phyloP scores from a whole-genome alignment of 1,284 basidiomycete species.

The Marasmius oreades region DNA sequence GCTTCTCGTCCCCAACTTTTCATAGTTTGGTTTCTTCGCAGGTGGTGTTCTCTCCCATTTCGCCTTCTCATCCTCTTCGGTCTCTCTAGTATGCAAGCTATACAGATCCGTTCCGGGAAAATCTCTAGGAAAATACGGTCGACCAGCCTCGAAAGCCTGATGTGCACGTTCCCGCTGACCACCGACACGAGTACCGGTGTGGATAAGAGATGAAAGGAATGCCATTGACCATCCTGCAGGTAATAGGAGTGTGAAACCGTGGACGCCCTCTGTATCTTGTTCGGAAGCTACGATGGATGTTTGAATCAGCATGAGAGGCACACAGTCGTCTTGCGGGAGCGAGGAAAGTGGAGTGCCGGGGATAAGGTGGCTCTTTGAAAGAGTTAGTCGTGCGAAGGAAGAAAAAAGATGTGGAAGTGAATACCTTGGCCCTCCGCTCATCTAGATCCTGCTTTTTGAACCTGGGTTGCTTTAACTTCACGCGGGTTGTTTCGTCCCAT shows the following conservation, averaged over 20 bases:
- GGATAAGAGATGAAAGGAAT: conserved; percentile 76
- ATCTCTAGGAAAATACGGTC: conserved; percentile 77
- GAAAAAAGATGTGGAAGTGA: neutral
- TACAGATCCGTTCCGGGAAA: conserved; percentile 61
- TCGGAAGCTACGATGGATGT: conserved; percentile 53
- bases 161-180: conserved; percentile 77
- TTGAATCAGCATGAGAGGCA: conserved; percentile 82
- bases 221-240: conserved; percentile 88
- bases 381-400: conserved; percentile 1
- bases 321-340: conserved; percentile 69
- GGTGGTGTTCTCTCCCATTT: conserved; percentile 82
- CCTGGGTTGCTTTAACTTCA: conserved; percentile 53
- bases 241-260: conserved; percentile 83
- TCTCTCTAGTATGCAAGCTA: conserved; percentile 40
- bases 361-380: conserved; percentile 52
- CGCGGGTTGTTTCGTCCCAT: conserved; percentile 64
- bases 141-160: conserved; percentile 77
- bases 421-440: conserved; percentile 68
- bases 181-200: conserved; percentile 77
- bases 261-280: conserved; percentile 42
- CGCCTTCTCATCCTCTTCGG: conserved; percentile 48
- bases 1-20: conserved; percentile 59
- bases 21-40: conserved; percentile 77
- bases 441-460: conserved; percentile 86
- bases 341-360: conserved; percentile 73